Base-by-base conservation (phyloP, 2,329 filamentous ascomycete genomes). In the Remersonia thermophila region DNA sequence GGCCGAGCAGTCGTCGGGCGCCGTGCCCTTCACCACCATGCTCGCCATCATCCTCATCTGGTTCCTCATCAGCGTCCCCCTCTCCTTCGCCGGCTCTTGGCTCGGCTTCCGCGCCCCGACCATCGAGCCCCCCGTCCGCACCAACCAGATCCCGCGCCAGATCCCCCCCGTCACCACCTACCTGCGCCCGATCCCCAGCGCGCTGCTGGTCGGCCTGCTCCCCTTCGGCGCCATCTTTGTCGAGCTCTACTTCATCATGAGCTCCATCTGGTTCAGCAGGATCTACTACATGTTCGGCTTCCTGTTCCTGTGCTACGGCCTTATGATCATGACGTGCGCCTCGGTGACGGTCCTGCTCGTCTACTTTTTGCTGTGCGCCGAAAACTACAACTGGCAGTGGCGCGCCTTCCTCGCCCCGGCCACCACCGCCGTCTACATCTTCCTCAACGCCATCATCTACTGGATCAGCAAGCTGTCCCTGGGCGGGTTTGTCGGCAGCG, bases 231-330 rank as follows among this genome's bases (percentile, higher is more conserved):
- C 91, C 43, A 96, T 98, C 55, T 95, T 96, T 48, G 87, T 96
- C 32, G 91, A 98, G 63, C 77, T 98, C 2, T 96, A 94, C 70
- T 96, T 96, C 62, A 95, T 98, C 66, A 93, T 98, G 84, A 93
- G 80, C 62, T 93, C 84, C 17, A 89, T 98, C 55, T 98, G 91
- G 91, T 94, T 93, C 61, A 89, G 80, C 66, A 85, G 91, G 61
- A 91, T 98, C 47, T 98, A 98, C 69, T 98, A 98, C 71, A 98
- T 98, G 91, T 98, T 98, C 52, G 91, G 91, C 15, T 98, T 98
- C 70, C 67, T 98, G 26, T 98, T 98, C 69, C 72, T 98, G 38
- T 95, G 87, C 69, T 98, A 94, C 54, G 87, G 83, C 9, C 73
- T 98, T 33, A 95, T 98, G 86, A 85, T 96, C 50, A 82, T 94